A percentile compares a stretch with the other conserved stretches of the same genome.
These are phyloP conservation scores for Ceratocystis colombiana DNA, from an alignment of 2,329 filamentous ascomycete species.

Conservation along the genomic window DNA sequence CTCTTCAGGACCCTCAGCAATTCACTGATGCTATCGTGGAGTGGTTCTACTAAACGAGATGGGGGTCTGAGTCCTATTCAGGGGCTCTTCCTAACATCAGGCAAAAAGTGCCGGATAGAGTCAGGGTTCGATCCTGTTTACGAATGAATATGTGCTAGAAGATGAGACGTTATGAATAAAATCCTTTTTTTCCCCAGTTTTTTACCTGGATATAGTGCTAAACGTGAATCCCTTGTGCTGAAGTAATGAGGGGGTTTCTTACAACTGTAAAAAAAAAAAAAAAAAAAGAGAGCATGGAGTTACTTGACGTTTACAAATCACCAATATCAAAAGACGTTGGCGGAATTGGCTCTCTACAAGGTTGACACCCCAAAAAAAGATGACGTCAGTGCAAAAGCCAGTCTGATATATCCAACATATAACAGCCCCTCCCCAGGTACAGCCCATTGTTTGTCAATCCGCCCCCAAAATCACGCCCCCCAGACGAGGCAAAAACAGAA, in stretches of 20 bases:
- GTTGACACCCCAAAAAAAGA: neutral
- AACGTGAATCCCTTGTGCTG: too few species aligned
- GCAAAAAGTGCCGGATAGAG: neutral
- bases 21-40: slow-evolving; percentile 32
- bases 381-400: neutral
- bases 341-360: too few species aligned
- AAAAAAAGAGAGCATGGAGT: neutral
- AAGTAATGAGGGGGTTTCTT: neutral
- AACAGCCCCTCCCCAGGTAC: too few species aligned
- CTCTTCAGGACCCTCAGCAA: slow-evolving; percentile 35
- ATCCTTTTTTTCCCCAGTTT: neutral
- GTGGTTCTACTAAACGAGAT: slow-evolving; percentile 28
- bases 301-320: too few species aligned
- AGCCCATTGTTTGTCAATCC: too few species aligned
- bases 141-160: neutral
- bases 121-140: neutral
- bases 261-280: neutral
- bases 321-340: too few species aligned
- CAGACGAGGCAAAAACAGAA: too few species aligned
- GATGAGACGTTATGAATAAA: slow-evolving; percentile 6
- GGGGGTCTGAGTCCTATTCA: neutral
- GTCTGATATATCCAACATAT: neutral
- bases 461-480: too few species aligned
- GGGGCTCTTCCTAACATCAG: neutral
- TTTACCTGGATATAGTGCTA: neutral